A percentile compares a stretch with the other conserved stretches of the same genome.
These are phyloP conservation scores for Fusarium gaditjirri DNA, from an alignment of 2,329 filamentous ascomycete genomes.

Conservation along the genomic window DNA sequence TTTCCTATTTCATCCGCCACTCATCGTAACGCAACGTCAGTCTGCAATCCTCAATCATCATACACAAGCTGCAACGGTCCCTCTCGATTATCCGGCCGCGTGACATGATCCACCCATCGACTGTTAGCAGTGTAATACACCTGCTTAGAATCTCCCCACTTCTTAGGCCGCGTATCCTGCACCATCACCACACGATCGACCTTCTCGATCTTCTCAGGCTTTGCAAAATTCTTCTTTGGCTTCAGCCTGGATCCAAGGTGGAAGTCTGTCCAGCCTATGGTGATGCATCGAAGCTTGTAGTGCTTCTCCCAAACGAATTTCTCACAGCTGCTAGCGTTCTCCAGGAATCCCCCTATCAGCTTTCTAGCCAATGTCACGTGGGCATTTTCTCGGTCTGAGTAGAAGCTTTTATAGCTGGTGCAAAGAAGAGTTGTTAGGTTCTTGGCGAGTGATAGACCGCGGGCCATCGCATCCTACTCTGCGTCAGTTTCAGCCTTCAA, in stretches of 20 bases:
- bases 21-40: neutral
- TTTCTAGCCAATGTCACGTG: rapidly evolving
- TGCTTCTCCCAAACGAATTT: conserved; percentile 4
- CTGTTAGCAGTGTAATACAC: neutral
- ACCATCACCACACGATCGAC: neutral
- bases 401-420: rapidly evolving
- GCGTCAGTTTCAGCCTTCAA: rapidly evolving
- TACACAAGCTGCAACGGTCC: neutral
- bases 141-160: neutral
- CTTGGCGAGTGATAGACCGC: neutral
- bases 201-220: neutral
- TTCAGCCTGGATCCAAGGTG: neutral
- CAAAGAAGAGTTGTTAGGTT: neutral
- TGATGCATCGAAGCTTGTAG: neutral
- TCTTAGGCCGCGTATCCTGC: rapidly evolving
- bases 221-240: rapidly evolving
- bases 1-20: rapidly evolving
- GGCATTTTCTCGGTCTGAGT: rapidly evolving
- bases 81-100: rapidly evolving
- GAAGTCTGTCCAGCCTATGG: rapidly evolving
- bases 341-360: neutral
- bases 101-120: neutral
- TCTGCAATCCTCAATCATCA: neutral
- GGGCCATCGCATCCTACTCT: neutral
- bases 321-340: rapidly evolving